Base-by-base conservation (phyloP, 2,329 filamentous ascomycete species). In the Sclerotinia borealis region DNA sequence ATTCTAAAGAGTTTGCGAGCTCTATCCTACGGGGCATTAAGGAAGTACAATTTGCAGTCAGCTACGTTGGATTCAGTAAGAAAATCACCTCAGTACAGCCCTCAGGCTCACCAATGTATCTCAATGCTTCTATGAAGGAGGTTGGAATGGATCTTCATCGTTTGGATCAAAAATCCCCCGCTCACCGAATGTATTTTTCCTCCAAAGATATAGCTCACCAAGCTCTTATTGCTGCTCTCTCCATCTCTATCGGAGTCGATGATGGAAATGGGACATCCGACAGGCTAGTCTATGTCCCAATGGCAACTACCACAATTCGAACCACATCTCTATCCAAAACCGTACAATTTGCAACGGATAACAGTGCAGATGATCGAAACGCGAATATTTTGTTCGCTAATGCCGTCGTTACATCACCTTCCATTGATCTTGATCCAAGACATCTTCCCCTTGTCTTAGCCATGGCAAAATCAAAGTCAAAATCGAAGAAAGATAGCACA, bases 171-270 rank as follows among this genome's bases (percentile, higher is more conserved):
- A 93, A 91, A 71, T 96, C 93, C 19, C 92, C 95, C 0, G 92
- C 93, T 0, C 95, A 99, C 80, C 87, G 95, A 67, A 99, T 98
- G 95, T 98, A 99, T 76, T 99, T 99, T 73, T 91, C 93, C 2
- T 86, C 89, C 27, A 89, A 92, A 66, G 95, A 97, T 73, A 87
- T 97, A 71, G 95, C 95, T 15, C 95, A 99, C 75, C 93, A 99
- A 79, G 95, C 93, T 13, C 82, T 99, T 41, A 84, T 95, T 27
- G 95, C 93, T 22, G 95, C 93, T 4, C 86, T 99, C 47, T 96
- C 95, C 0, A 90, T 99, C 63, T 93, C 93, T 0, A 83, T 98
- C 63, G 95, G 92, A 45, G 81, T 99, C 41, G 93, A 97, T 72
- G 92, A 97, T 74, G 91, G 92, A n/a, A 85, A 88, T 34, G 90